A percentile compares a stretch with the other conserved stretches of the same genome.
phyloP scores from a whole-genome alignment of 1,284 basidiomycete species.

The Apiotrichum mycotoxinovorans region DNA sequence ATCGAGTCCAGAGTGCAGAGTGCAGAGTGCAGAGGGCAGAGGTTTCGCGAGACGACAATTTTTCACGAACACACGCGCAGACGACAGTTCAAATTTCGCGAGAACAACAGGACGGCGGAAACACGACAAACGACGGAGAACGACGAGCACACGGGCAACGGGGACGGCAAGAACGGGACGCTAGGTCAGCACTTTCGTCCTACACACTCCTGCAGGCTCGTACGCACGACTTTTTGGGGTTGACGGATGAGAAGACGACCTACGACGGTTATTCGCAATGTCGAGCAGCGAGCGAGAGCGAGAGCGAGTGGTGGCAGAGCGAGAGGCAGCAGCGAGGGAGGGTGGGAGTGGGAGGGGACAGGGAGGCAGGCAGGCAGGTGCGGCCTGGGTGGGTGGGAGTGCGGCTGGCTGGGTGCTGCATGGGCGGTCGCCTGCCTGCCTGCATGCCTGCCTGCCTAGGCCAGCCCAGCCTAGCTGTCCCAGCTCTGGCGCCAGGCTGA shows the following conservation, averaged over 20 bases:
- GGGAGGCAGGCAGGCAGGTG: too few species aligned
- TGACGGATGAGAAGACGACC: conserved; percentile 10
- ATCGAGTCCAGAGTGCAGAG: neutral
- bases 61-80: too few species aligned
- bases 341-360: neutral
- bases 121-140: too few species aligned
- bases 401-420: neutral
- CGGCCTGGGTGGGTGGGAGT: neutral
- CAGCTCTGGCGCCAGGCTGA: neutral
- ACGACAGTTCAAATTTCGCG: too few species aligned
- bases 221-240: conserved; percentile 15
- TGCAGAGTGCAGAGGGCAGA: neutral
- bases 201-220: neutral
- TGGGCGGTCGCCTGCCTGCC: too few species aligned
- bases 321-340: neutral
- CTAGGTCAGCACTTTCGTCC: conserved; percentile 12
- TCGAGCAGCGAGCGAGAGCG: neutral
- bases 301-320: neutral
- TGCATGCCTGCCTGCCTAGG: neutral
- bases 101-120: too few species aligned
- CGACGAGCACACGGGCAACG: neutral
- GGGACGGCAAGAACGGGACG: neutral
- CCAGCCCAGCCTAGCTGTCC: neutral
- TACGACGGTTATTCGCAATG: neutral
- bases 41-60: neutral